Evolutionary conservation across 345 rosid genomes (phyloP), one percentile per base, ranked within the genome.

Genomic region (Eucalyptus camaldulensis): DNA sequence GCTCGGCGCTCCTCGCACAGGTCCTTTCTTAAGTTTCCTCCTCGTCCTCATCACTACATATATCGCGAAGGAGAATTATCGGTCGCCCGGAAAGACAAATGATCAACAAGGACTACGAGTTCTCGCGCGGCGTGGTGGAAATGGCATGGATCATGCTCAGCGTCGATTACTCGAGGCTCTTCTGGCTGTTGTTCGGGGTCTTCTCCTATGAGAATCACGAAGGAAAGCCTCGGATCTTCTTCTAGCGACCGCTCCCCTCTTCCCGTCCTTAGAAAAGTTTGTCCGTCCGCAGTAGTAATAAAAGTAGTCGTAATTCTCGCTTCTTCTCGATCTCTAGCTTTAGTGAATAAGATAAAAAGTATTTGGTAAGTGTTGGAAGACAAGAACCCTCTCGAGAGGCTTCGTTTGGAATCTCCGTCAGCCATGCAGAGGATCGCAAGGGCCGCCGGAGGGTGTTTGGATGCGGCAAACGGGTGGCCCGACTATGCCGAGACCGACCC

Each of bases 161-260:
- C 58, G 91, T 97, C 72, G 98, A 96, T 91, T 95, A 94, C 91
- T 95, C 96, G 4, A 94, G 95, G 91, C 95, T 96, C 56, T 96
- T 95, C 89, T 95, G 99, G 98, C 86, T 96, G 87, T 90, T 96
- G 76, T 96, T 94, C 80, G 94, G 97, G 54, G 94, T 97, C 67
- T 97, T 95, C 92, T 92, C 98, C 83, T 96, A 96, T 88, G 98
- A 97, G 92, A 95, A 96, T 89, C 98, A 96, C 67, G 97, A 96
- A 88, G 98, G 98, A 89, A 97, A 96, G 88, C 99, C 97, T 88
- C 94, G 95, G 95, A 96, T 97, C 90, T 85, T 93, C 94, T 93
- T 94, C 94, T 94, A 96, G 94, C 95, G 90, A 54, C 47, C 43
- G 88, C 49, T 53, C 3, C 31, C 27, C 21, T 12, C 47, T 87